phyloP scores from a whole-genome alignment of 129 eudicot species.

The Solidago caesia region DNA sequence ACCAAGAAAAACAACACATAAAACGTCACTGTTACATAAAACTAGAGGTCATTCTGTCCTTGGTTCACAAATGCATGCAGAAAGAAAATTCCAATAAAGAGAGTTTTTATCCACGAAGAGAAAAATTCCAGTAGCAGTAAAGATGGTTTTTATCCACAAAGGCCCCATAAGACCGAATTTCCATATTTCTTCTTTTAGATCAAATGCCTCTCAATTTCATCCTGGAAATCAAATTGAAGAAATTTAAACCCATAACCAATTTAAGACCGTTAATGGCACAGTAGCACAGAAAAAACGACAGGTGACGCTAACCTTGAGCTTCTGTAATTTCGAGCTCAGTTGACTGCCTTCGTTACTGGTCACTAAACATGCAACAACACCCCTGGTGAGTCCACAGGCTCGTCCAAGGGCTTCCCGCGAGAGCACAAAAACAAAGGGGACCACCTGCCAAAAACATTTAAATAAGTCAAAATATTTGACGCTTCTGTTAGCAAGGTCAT shows the following conservation, averaged over 20 bases:
- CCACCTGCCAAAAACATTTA: conserved; percentile 46
- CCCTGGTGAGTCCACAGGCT: conserved; percentile 82
- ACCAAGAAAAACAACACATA: not conserved
- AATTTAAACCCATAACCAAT: not conserved
- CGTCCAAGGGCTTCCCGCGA: conserved; percentile 88
- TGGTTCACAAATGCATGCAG: conserved; percentile 12
- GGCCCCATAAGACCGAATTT: conserved; percentile 72
- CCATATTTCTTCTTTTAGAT: conserved; percentile 39
- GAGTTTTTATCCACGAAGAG: conserved; percentile 14
- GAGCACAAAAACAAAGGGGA: conserved; percentile 84
- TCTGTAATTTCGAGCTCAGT: conserved; percentile 74
- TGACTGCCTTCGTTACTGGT: conserved; percentile 89
- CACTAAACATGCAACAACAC: conserved; percentile 82
- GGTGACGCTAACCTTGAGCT: conserved; percentile 52
- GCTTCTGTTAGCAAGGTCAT: not conserved
- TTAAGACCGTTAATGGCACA: not conserved
- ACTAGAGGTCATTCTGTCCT: not conserved
- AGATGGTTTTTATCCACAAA: conserved; percentile 6
- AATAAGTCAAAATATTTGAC: not conserved
- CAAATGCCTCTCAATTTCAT: conserved; percentile 87
- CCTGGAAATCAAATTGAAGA: conserved; percentile 38
- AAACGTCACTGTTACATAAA: conserved; percentile 10
- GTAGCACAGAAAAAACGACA: not conserved
- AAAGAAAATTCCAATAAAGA: not conserved
- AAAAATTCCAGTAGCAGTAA: conserved; percentile 36